phyloP scores from a whole-genome alignment of 352 stramenopile species.

The Globisporangium abappressorium region DNA sequence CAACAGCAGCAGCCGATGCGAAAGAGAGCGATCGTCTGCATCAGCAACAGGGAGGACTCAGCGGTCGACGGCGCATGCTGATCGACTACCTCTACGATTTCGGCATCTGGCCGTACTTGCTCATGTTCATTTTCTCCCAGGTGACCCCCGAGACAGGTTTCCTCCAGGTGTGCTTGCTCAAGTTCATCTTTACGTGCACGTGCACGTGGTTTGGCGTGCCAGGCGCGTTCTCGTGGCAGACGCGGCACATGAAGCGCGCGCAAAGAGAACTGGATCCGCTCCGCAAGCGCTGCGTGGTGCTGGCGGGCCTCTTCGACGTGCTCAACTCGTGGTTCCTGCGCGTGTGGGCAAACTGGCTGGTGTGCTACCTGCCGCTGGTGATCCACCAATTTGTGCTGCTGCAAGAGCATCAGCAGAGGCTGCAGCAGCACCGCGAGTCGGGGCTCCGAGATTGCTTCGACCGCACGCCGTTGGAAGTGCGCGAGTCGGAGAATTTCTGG shows the following conservation, averaged over 20 bases:
- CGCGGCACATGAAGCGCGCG: constrained; percentile 45
- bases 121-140: constrained; percentile 53
- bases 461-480: constrained; percentile 44
- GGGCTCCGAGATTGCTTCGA: constrained; percentile 27
- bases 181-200: constrained; percentile 67
- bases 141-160: constrained; percentile 36
- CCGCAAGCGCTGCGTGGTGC: constrained; percentile 46
- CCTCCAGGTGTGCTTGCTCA: constrained; percentile 48
- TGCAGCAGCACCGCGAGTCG: not conserved
- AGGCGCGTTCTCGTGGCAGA: constrained; percentile 52
- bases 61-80: constrained; percentile 20
- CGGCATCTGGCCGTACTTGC: constrained; percentile 69
- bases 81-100: constrained; percentile 72
- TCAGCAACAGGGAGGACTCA: not conserved
- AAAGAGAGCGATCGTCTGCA: constrained; percentile 7
- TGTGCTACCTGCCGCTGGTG: constrained; percentile 44
- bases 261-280: constrained; percentile 42
- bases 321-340: constrained; percentile 57
- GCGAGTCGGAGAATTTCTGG: constrained; percentile 59
- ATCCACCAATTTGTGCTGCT: constrained; percentile 18
- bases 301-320: constrained; percentile 53
- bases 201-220: constrained; percentile 70
- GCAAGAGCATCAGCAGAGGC: constrained; percentile 12
- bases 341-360: constrained; percentile 53
- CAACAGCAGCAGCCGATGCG: not conserved